A percentile compares a stretch with the other conserved stretches of the same genome.
Conservation (phyloP, 805 yeast species). For the Wickerhamiella slavikovae region DNA sequence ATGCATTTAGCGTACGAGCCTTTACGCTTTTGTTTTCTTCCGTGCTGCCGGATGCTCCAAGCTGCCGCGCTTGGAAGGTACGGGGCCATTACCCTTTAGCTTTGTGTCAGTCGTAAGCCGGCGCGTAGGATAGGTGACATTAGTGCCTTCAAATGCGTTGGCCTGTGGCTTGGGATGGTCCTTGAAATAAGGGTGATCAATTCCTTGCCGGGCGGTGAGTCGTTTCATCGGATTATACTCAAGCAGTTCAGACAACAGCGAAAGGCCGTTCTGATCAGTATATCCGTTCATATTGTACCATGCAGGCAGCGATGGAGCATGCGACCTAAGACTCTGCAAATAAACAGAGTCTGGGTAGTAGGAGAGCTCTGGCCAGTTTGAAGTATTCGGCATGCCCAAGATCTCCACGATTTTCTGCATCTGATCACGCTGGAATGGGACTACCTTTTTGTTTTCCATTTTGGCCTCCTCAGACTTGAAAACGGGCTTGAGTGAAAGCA, state of each 20-base stretch:
- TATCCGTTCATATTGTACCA: conserved; percentile 84
- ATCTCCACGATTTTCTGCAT: conserved; percentile 77
- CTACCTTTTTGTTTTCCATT: conserved; percentile 78
- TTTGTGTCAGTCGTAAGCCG: conserved; percentile 27
- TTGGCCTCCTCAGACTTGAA: conserved; percentile 97
- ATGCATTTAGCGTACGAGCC: background rate
- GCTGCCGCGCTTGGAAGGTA: too few species aligned
- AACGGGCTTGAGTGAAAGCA: conserved; percentile 72
- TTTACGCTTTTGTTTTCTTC: conserved; percentile 2
- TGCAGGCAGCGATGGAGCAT: conserved; percentile 48
- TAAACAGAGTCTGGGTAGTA: conserved; percentile 70
- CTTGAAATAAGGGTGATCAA: conserved; percentile 59
- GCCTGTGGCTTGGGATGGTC: conserved; percentile 46
- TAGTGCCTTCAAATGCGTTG: conserved; percentile 64
- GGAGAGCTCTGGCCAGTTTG: conserved; percentile 60
- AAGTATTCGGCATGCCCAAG: conserved; percentile 66
- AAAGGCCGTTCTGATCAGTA: conserved; percentile 43
- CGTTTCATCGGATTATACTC: conserved; percentile 71
- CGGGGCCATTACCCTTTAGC: conserved; percentile 3
- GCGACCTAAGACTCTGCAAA: conserved; percentile 35
- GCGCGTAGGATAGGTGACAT: conserved; percentile 61
- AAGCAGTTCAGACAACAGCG: conserved; percentile 39
- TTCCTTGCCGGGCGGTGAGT: conserved; percentile 56
- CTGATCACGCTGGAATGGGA: conserved; percentile 89
- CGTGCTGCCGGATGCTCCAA: too few species aligned